Conservation (phyloP, 768 basidiomycete genomes). For the Hygrocybe coccinea region DNA sequence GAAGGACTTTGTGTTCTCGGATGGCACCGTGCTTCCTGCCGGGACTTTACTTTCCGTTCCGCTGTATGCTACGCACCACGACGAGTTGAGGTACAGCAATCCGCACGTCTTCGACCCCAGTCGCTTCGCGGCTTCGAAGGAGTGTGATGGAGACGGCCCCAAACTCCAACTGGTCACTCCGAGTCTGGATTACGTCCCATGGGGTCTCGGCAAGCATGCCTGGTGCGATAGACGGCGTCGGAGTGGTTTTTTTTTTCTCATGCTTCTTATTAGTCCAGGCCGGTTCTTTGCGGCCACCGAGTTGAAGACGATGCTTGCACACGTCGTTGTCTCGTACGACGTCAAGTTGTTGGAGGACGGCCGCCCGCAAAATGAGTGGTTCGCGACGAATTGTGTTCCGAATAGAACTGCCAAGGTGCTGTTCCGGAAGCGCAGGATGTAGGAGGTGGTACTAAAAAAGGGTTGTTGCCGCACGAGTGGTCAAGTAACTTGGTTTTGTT, state of each 20-base stretch:
- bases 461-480: not conserved
- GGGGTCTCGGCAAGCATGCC: slow-evolving; percentile 8
- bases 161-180: slow-evolving; percentile 36
- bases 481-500: too few species aligned
- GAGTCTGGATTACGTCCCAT: slow-evolving; percentile 25
- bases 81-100: slow-evolving; percentile 25
- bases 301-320: slow-evolving; percentile 43
- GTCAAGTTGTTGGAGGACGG: slow-evolving; percentile 30
- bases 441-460: not conserved
- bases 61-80: slow-evolving; percentile 17
- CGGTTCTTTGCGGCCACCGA: slow-evolving; percentile 10
- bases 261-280: slow-evolving; percentile 17
- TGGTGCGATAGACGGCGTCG: not conserved
- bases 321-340: slow-evolving; percentile 38
- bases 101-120: slow-evolving; percentile 36
- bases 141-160: slow-evolving; percentile 20
- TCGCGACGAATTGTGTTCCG: slow-evolving; percentile 19
- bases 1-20: slow-evolving; percentile 32
- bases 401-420: slow-evolving; percentile 25
- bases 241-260: too few species aligned
- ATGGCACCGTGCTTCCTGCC: slow-evolving; percentile 35
- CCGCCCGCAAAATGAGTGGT: slow-evolving; percentile 25
- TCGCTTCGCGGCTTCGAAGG: slow-evolving; percentile 37
- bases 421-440: slow-evolving; percentile 19
- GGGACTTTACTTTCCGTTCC: slow-evolving; percentile 28